These are phyloP conservation scores for Ogataea pignaliae DNA, from an alignment of 805 yeast genomes.

Conservation along the genomic window DNA sequence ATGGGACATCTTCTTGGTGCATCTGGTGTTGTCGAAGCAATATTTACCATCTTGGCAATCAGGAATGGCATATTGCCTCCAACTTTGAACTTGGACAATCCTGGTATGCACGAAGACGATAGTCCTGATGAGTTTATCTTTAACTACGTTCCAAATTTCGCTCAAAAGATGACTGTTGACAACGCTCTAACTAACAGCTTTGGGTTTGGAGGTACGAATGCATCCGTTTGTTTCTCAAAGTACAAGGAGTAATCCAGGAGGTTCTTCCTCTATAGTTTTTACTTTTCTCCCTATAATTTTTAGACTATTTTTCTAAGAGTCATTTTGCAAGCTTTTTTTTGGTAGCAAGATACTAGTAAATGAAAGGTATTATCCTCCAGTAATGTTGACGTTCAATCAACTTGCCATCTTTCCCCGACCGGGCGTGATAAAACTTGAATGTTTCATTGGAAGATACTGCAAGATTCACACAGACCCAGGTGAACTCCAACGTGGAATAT, in stretches of 20 bases:
- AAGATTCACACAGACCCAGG: constrained; percentile 46
- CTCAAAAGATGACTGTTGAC: constrained; percentile 35
- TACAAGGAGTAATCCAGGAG: constrained; percentile 4
- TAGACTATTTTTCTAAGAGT: not conserved
- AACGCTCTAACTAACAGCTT: constrained; percentile 84
- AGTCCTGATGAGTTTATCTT: constrained; percentile 38
- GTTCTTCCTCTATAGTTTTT: not conserved
- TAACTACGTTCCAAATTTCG: constrained; percentile 53
- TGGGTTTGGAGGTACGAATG: constrained; percentile 97
- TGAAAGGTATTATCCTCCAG: constrained; percentile 27
- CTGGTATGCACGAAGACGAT: constrained; percentile 48
- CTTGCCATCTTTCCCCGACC: constrained; percentile 13
- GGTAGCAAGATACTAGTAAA: constrained; percentile 12
- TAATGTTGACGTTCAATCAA: constrained; percentile 4
- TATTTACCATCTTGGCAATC: constrained; percentile 70
- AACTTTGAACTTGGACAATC: constrained; percentile 61
- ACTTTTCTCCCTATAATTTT: not conserved
- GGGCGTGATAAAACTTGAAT: constrained; percentile 38
- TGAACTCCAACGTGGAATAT: constrained; percentile 21
- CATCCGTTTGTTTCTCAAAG: constrained; percentile 56
- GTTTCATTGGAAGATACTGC: constrained; percentile 53
- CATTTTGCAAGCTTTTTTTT: not conserved
- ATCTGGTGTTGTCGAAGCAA: constrained; percentile 91
- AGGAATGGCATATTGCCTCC: constrained; percentile 63
- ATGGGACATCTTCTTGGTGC: constrained; percentile 95